These are phyloP conservation scores for Dryadomyces quercivorus DNA, from an alignment of 2,329 filamentous ascomycete genomes.

Conservation along the genomic window DNA sequence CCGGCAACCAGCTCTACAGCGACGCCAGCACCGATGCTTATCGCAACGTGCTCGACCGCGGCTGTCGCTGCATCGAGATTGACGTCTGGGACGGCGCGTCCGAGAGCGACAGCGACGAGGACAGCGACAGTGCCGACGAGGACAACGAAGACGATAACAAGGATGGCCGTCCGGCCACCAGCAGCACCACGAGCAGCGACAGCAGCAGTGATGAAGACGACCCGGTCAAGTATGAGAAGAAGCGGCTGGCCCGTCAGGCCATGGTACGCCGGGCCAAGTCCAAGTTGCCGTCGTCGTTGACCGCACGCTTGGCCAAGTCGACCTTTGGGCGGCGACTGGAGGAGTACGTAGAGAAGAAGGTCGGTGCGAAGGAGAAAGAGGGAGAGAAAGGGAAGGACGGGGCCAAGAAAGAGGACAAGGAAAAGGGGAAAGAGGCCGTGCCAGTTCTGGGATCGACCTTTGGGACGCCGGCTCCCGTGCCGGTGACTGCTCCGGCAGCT, in stretches of 20 bases:
- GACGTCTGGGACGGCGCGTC: constrained; percentile 79
- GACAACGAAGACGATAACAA: constrained; percentile 12
- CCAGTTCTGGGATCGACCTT: too few relatives aligned
- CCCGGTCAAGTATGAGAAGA: constrained; percentile 1
- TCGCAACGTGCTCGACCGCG: constrained; percentile 68
- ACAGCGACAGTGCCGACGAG: constrained; percentile 26
- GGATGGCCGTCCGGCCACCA: neutral
- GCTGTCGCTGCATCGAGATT: constrained; percentile 85
- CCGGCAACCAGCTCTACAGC: constrained; percentile 78
- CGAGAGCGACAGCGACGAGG: constrained; percentile 33
- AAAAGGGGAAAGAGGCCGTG: neutral
- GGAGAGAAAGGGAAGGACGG: neutral
- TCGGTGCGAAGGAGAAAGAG: constrained; percentile 4
- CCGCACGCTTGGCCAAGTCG: constrained; percentile 34
- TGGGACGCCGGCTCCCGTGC: too few relatives aligned
- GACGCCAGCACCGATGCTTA: constrained; percentile 82
- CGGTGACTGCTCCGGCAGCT: too few relatives aligned
- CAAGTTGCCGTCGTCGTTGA: constrained; percentile 31
- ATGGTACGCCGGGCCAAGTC: constrained; percentile 53
- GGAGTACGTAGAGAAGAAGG: constrained; percentile 20
- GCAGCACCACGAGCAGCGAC: neutral
- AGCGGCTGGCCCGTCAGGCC: constrained; percentile 36
- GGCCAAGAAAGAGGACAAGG: neutral
- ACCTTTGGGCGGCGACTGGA: constrained; percentile 31
- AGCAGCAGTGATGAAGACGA: constrained; percentile 19